Percentiles rank a stretch among this genome's conserved stretches.
phyloP scores from a whole-genome alignment of 73 alveolate genomes.

The Paramecium pentaurelia region DNA sequence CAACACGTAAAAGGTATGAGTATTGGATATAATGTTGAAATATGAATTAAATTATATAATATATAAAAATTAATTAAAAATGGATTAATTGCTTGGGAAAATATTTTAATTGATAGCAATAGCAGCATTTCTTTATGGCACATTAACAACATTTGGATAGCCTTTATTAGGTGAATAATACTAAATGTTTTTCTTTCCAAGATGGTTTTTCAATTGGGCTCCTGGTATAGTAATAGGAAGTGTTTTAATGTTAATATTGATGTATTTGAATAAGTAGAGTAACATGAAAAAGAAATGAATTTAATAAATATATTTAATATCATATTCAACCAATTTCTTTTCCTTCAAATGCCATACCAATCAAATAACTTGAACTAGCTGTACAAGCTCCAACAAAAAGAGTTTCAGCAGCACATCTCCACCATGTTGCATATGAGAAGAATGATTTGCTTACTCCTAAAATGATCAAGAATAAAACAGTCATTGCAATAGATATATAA shows the following conservation, averaged over 20 bases:
- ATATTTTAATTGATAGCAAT: background rate
- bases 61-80: background rate
- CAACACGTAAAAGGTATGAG: background rate
- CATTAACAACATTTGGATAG: constrained; percentile 18
- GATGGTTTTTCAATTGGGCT: constrained; percentile 30
- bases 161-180: background rate
- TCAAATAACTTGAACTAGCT: constrained; percentile 45
- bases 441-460: constrained; percentile 51
- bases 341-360: constrained; percentile 48
- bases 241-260: background rate
- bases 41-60: background rate
- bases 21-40: background rate
- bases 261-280: background rate
- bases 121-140: background rate
- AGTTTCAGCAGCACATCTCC: constrained; percentile 54
- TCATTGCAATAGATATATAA: constrained; percentile 26
- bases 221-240: background rate
- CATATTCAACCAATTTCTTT: background rate
- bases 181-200: background rate
- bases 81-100: constrained; percentile 31
- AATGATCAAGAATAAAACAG: constrained; percentile 17
- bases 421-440: constrained; percentile 56
- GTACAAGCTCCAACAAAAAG: constrained; percentile 52
- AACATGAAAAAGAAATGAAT: background rate
- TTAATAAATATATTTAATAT: background rate